Percentiles rank a stretch among this genome's conserved stretches.
These are phyloP conservation scores for Anthracocystis setariae DNA, from an alignment of 1,284 basidiomycete genomes.

Conservation along the genomic window DNA sequence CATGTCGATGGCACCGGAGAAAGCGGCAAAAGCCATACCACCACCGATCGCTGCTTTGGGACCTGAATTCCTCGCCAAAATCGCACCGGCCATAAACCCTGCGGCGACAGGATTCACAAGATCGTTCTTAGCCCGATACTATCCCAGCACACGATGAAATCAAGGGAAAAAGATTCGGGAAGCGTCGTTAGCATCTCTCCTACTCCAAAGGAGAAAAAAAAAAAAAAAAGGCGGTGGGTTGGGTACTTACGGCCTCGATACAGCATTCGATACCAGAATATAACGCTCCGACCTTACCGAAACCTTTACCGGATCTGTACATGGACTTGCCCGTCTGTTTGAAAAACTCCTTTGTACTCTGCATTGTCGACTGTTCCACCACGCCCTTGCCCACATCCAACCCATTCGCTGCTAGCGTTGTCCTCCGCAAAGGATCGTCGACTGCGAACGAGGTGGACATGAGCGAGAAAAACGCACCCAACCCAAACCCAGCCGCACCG, in stretches of 20 bases:
- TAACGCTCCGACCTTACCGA: constrained; percentile 91
- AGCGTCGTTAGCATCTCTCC: no score
- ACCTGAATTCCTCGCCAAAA: constrained; percentile 62
- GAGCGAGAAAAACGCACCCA: constrained; percentile 94
- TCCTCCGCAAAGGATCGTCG: constrained; percentile 78
- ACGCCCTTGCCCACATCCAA: constrained; percentile 9
- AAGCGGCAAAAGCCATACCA: constrained; percentile 64
- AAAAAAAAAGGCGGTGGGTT: no score
- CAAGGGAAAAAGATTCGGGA: no score
- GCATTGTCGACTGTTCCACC: constrained; percentile 65
- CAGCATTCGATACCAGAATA: constrained; percentile 95
- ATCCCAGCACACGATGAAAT: no score
- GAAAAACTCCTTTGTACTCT: constrained; percentile 86
- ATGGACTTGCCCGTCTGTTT: constrained; percentile 94
- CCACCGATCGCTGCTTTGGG: constrained; percentile 63
- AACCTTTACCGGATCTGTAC: constrained; percentile 89
- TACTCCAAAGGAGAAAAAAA: no score
- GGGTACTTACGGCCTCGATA: constrained; percentile 88
- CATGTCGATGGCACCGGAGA: constrained; percentile 65
- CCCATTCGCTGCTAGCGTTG: constrained; percentile 47
- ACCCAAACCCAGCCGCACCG: constrained; percentile 81
- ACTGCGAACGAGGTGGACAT: constrained; percentile 95
- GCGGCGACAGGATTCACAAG: constrained; percentile 61
- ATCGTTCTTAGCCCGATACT: constrained; percentile 67
- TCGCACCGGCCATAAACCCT: constrained; percentile 60